Base-by-base conservation (phyloP, 2,329 filamentous ascomycete species). In the Phyllosticta paracitricarpa region DNA sequence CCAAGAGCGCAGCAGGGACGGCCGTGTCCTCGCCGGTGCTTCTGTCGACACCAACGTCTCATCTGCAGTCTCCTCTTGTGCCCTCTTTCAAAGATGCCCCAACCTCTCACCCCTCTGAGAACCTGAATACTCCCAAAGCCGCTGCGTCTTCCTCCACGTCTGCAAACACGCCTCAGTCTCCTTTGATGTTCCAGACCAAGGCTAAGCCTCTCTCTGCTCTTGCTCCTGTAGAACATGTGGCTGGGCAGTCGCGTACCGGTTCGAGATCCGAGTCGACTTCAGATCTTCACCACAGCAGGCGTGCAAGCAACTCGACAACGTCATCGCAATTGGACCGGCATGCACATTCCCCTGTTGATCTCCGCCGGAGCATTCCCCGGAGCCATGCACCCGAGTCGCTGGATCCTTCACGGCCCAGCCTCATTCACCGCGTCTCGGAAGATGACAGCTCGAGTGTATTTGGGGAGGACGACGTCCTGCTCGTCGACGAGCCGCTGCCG, bases 41-140 rank as follows among this genome's bases (percentile, higher is more conserved):
- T 19, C 66, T 72, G 30, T 73, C 73, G 5, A 65, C 69, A 57
- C 67, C 73, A 17, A 69, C 71, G 0, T 75, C 74, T 28, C 67
- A 71, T 56, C 63, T 75, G 59, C 72, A 75, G 57, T 76, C 74
- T 26, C 74, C 74, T 10, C 67, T 73, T n/a, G 66, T 67, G 12
- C 59, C 71, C 55, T 68, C 64, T 40, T 75, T 76, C 59, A 67
- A 69, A n/a, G 73, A 76, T 19, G 61, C 65, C 4, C 64, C 63
- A 12, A 67, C 67, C 3, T 71, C 70, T 12, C 68, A 68, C 9
- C 58, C 58, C 19, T 61, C 58, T 55, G 58, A 61, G 24, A 61
- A 51, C 26, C 56, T 54, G 10, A 61, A 54, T 6, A 59, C 70
- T 6, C 68, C 66, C 26, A 73, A 69, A 57, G 64, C 69, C 14